Conservation (phyloP, 345 rosid species). For the Citrus australasica region DNA sequence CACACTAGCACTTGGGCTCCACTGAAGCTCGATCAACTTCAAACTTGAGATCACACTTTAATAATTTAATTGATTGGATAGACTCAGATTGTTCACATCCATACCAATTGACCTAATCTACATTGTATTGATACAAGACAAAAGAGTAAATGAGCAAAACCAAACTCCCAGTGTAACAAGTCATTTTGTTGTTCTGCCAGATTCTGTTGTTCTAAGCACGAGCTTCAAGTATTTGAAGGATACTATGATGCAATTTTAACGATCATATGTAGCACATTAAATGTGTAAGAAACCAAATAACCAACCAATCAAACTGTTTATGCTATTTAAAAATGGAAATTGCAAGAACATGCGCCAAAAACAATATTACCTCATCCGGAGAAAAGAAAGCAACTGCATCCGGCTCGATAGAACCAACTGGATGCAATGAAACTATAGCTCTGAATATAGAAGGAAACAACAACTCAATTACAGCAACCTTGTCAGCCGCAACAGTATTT, state of each 20-base stretch:
- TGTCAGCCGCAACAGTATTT: conserved; percentile 40
- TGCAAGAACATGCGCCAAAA: neutral
- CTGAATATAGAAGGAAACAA: conserved; percentile 71
- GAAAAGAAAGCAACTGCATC: conserved; percentile 97
- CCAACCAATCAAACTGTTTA: neutral
- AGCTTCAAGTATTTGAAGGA: neutral
- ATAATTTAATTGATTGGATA: neutral
- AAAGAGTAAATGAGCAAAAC: neutral
- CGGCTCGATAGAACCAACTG: conserved; percentile 85
- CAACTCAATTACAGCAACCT: conserved; percentile 71
- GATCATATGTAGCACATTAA: neutral
- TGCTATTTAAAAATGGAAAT: neutral
- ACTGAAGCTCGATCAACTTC: neutral
- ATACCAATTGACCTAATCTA: neutral
- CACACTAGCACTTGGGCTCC: neutral
- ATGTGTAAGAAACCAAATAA: neutral
- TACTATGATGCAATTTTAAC: neutral
- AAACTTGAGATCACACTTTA: neutral
- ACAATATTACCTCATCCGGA: conserved; percentile 75
- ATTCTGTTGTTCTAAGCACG: neutral
- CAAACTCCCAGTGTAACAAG: neutral
- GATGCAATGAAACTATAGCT: conserved; percentile 81
- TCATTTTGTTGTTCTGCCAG: neutral
- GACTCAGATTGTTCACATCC: neutral
- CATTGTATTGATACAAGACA: neutral